Conservation (phyloP, 768 basidiomycete genomes). For the Pleurotus giganteus region DNA sequence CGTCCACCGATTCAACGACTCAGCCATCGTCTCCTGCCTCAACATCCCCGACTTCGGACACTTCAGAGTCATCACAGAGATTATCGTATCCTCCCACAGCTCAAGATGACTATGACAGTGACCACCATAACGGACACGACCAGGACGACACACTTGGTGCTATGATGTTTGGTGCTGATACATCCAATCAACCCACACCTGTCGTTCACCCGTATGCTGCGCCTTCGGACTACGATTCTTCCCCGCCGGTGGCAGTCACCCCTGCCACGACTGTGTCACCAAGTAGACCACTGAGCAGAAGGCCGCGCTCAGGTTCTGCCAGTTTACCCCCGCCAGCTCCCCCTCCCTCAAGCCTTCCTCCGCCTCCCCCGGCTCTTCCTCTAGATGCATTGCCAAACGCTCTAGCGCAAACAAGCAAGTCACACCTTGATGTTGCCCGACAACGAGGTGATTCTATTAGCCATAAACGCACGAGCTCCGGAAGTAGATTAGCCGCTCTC, state of each 20-base stretch:
- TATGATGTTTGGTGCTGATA: constrained; percentile 25
- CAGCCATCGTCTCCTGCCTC: constrained; percentile 48
- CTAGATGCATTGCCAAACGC: constrained; percentile 28
- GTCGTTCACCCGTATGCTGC: constrained; percentile 52
- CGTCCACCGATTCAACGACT: constrained; percentile 48
- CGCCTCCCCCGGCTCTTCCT: constrained; percentile 52
- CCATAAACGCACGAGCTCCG: constrained; percentile 57
- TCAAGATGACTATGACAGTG: constrained; percentile 33
- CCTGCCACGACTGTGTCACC: constrained; percentile 24
- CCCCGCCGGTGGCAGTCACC: constrained; percentile 22
- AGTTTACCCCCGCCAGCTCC: constrained; percentile 65
- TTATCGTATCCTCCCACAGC: constrained; percentile 20
- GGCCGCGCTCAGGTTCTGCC: constrained; percentile 48
- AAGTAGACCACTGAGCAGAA: constrained; percentile 29
- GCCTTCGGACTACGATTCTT: constrained; percentile 34
- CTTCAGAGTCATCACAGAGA: constrained; percentile 24
- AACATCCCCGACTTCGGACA: constrained; percentile 41
- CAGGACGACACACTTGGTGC: constrained; percentile 26
- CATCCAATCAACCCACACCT: constrained; percentile 21
- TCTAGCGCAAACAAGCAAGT: constrained; percentile 19
- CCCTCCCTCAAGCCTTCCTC: constrained; percentile 47
- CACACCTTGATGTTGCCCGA: constrained; percentile 35
- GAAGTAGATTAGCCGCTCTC: constrained; percentile 54
- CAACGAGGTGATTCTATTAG: constrained; percentile 48
- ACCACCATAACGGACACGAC: constrained; percentile 20